Evolutionary conservation across 2,329 filamentous ascomycete species (phyloP).

Genomic region (Pseudogymnoascus sp.): DNA sequence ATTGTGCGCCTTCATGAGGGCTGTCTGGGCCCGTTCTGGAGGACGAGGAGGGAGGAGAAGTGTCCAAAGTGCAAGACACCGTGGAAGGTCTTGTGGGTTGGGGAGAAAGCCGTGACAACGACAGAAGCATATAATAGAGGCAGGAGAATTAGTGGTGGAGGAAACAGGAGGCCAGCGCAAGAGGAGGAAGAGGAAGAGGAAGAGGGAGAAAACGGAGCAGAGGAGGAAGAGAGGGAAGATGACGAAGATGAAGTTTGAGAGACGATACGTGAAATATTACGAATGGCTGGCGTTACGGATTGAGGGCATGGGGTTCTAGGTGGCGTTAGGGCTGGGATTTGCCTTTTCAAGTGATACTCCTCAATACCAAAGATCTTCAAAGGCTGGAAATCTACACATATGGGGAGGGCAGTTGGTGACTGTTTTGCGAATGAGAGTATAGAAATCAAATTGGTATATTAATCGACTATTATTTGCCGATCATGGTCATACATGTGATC

Average conservation of each 20-base stretch:
- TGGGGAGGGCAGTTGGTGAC: not conserved
- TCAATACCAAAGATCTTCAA: not conserved
- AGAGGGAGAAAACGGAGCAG: conserved; percentile 10
- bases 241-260: not conserved
- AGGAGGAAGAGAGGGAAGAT: conserved; percentile 12
- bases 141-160: conserved; percentile 12
- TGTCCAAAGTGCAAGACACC: conserved; percentile 55
- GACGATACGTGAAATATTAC: not conserved
- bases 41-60: conserved; percentile 48
- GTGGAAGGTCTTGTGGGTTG: conserved; percentile 38
- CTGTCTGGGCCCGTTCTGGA: conserved; percentile 68
- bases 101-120: conserved; percentile 27
- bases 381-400: not conserved
- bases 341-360: not conserved
- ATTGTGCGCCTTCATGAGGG: conserved; percentile 66
- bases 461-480: not conserved
- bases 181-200: conserved; percentile 16
- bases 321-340: not conserved
- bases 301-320: not conserved
- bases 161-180: conserved; percentile 10
- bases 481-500: conserved; percentile 1
- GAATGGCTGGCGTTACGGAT: not conserved
- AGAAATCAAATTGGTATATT: conserved; percentile 4
- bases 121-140: conserved; percentile 11
- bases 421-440: not conserved